These are phyloP conservation scores for Cyclocybe cylindracea DNA, from an alignment of 768 basidiomycete genomes.

Conservation along the genomic window DNA sequence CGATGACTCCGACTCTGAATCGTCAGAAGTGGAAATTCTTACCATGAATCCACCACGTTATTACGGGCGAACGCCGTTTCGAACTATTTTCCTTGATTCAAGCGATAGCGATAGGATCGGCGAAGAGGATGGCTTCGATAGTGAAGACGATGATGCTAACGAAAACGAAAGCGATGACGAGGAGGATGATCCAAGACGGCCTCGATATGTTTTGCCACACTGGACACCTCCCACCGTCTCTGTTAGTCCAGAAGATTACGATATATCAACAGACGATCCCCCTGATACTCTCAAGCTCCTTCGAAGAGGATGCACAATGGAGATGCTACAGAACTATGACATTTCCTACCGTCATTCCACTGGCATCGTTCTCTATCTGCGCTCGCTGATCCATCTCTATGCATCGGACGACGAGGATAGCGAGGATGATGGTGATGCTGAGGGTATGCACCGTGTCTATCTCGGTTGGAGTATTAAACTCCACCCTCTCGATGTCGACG, in stretches of 20 bases:
- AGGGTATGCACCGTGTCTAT: constrained; percentile 47
- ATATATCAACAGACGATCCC: constrained; percentile 12
- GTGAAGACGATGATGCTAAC: constrained; percentile 20
- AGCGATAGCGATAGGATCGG: constrained; percentile 36
- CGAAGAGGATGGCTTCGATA: constrained; percentile 28
- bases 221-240: constrained; percentile 60
- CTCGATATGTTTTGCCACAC: constrained; percentile 32
- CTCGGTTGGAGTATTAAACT: constrained; percentile 72
- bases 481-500: constrained; percentile 45
- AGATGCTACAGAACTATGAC: constrained; percentile 57
- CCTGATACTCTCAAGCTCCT: constrained; percentile 35
- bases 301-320: constrained; percentile 58
- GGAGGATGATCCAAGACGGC: constrained; percentile 24
- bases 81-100: constrained; percentile 5
- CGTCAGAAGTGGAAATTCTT: no score
- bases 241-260: constrained; percentile 21
- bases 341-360: constrained; percentile 56
- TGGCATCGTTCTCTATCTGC: constrained; percentile 50
- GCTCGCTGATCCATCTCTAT: constrained; percentile 34
- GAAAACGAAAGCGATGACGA: constrained; percentile 29
- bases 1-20: constrained; percentile 21
- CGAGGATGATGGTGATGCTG: constrained; percentile 19
- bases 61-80: no score
- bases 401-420: constrained; percentile 17
- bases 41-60: no score